Base-by-base conservation (phyloP, 345 rosid genomes). In the Passiflora organensis region DNA sequence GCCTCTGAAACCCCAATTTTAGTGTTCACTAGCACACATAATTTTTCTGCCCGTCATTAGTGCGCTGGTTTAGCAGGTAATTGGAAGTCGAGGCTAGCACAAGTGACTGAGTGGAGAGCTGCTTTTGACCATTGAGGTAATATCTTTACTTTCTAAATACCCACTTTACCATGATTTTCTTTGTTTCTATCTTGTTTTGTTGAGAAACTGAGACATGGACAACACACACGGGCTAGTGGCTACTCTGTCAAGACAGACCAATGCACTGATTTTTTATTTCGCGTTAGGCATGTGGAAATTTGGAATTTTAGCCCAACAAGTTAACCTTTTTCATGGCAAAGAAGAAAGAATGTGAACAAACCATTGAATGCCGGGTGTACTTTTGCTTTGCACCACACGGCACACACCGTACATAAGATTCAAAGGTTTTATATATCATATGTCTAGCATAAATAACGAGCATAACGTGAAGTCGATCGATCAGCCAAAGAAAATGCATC, bases 301-400 rank as follows among this genome's bases (percentile, higher is more conserved):
- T 72, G 79, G n/a, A 79, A 75, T 74, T 80, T 68, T 42, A 84
- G 78, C 72, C 28, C 72, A 71, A 75, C 95, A 84, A 82, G 97
- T 77, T 76, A 89, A 72, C 90, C 71, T 17, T 65, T 62, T 43
- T 45, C 5, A 22, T 57, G 74, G 67, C 61, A 56, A 70, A 63
- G 67, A 52, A 57, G 59, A 56, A 60, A 67, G 56, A n/a, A n/a
- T n/a, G n/a, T n/a, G n/a, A n/a, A n/a, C n/a, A 66, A 60, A 57
- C 67, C 69, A 24, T 59, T 68, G 61, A 66, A 48, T 11, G 3
- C 43, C 69, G 39, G 55, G 61, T 68, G 71, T 68, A 59, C 68
- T 54, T 73, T 9, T 55, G 50, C 56, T 62, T 75, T 71, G 54
- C 77, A 76, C 76, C 85, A 68, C 46, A 53, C 62, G 59, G 79